Evolutionary conservation across 495 filamentous ascomycete species (phyloP).

Genomic region (Astrothelium subdiscretum): DNA sequence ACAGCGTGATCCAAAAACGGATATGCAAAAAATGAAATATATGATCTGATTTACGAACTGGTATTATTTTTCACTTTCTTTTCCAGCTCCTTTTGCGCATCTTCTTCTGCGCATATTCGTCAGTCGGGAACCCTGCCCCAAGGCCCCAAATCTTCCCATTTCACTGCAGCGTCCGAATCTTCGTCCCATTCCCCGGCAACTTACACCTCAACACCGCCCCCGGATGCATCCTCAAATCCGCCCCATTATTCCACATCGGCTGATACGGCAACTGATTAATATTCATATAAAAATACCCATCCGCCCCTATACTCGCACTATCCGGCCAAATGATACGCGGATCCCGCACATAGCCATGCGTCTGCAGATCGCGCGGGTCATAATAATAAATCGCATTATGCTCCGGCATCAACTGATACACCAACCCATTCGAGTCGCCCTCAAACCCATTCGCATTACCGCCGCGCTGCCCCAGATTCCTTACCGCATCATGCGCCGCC

Average conservation of each 20-base stretch:
- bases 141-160: too few species aligned
- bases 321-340: slow-evolving; percentile 35
- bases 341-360: slow-evolving; percentile 27
- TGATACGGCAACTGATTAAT: slow-evolving; percentile 33
- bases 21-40: too few species aligned
- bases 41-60: too few species aligned
- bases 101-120: neutral
- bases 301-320: slow-evolving; percentile 24
- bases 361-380: slow-evolving; percentile 23
- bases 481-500: slow-evolving; percentile 27
- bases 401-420: slow-evolving; percentile 33
- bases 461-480: slow-evolving; percentile 27
- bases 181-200: slow-evolving; percentile 21
- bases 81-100: neutral
- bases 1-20: neutral
- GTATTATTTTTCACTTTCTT: neutral
- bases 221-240: slow-evolving; percentile 19
- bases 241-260: slow-evolving; percentile 26
- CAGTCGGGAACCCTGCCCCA: too few species aligned
- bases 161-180: slow-evolving; percentile 16
- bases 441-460: slow-evolving; percentile 31
- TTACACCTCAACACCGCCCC: slow-evolving; percentile 22
- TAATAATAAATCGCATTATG: slow-evolving; percentile 32
- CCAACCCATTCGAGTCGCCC: slow-evolving; percentile 25
- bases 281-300: slow-evolving; percentile 34